Percentiles rank a stretch among this genome's conserved stretches.
These are phyloP conservation scores for Eremothecium coryli DNA, from an alignment of 1,139 yeast species.

Conservation along the genomic window DNA sequence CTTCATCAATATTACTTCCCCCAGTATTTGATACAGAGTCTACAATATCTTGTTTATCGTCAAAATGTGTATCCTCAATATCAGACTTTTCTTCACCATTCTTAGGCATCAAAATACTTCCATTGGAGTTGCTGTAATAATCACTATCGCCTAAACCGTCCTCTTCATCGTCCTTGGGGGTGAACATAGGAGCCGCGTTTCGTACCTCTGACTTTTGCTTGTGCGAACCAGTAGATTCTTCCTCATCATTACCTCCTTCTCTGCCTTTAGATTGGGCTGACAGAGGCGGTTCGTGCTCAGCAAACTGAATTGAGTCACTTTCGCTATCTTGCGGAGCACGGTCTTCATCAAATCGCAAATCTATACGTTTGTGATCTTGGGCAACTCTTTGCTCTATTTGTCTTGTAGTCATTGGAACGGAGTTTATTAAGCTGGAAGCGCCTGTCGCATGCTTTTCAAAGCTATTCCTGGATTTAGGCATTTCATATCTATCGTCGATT, in stretches of 20 bases:
- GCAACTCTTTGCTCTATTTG: conserved; percentile 17
- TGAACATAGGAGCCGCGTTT: not conserved
- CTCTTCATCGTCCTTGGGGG: not conserved
- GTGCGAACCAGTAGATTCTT: not conserved
- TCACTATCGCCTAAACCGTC: not conserved
- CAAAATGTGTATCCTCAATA: conserved; percentile 1
- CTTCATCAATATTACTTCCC: conserved; percentile 6
- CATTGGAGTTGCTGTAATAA: not conserved
- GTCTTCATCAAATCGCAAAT: conserved; percentile 6
- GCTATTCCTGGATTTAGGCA: conserved; percentile 6
- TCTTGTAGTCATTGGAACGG: conserved; percentile 25
- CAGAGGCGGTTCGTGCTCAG: not conserved
- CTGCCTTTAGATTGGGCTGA: not conserved
- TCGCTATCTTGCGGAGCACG: conserved; percentile 2
- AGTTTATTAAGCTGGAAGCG: conserved; percentile 24
- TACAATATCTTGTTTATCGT: conserved; percentile 1
- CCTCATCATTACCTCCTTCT: not conserved
- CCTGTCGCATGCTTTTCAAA: conserved; percentile 15
- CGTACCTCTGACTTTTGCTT: not conserved
- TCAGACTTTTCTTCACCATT: conserved; percentile 5
- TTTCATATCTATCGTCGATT: conserved; percentile 7
- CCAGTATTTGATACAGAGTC: too few relatives aligned
- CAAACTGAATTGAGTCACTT: not conserved
- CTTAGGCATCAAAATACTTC: not conserved
- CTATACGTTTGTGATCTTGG: conserved; percentile 14